Evolutionary conservation across 2,329 filamentous ascomycete species (phyloP), one percentile per base, ranked within the genome.

Genomic region (Bipolaris oryzae): DNA sequence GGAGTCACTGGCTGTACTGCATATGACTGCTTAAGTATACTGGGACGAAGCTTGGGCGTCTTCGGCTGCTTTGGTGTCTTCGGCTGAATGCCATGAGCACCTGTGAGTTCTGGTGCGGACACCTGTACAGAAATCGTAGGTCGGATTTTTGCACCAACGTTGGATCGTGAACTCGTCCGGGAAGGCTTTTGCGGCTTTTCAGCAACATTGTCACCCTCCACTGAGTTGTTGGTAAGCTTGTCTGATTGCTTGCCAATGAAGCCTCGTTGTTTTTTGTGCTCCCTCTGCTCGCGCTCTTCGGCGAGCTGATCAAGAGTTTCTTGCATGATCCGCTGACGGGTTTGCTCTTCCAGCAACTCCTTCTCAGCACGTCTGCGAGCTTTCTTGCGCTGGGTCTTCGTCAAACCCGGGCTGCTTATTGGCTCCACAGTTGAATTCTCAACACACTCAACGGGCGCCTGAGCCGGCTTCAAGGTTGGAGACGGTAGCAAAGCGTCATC

Each of bases 401-500:
- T 69, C 55, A 68, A 53, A 9, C 57, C 52, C 21, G 43, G 35
- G 6, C 25, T 41, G 11, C 43, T 45, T 39, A 16, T 45, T 38
- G 7, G 16, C 41, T 57, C 50, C 7, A 45, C 50, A 20, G 35
- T 57, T 43, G 34, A n/a, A n/a, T 7, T 20, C 10, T 50, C 43
- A 7, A 37, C 38, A 21, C 53, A 52, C 9, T 50, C 41, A 20
- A 5, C 37, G 11, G 35, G 23, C 13, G 57, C 23, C 31, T 45
- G 48, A 18, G 37, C 38, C 10, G 51, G 31, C 25, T 39, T 37
- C 20, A 62, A 37, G 10, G 53, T 21, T 7, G 66, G 64, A 7
- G 66, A 64, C 1, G 66, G 65, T 38, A 64, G 31, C 7, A 74
- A 66, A 34, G 75, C 77, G n/a, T 80, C 79, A 55, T 81, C 79